Evolutionary conservation across 1,284 basidiomycete genomes (phyloP).

Genomic region (Tetrapyrgos nigripes): DNA sequence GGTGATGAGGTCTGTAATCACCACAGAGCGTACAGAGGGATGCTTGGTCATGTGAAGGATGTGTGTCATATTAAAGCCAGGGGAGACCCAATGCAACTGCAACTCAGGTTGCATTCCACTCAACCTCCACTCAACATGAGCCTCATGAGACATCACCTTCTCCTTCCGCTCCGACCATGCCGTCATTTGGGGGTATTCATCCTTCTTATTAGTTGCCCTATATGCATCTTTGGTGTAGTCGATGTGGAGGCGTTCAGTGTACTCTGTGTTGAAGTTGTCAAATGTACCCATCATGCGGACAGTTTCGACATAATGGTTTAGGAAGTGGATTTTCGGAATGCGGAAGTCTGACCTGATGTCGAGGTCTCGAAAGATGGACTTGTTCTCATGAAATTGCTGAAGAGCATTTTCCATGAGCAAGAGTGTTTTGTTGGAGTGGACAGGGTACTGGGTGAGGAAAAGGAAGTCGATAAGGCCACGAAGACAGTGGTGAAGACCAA

Average conservation of each 20-base stretch:
- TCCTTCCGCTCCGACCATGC: neutral
- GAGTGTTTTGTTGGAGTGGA: conserved; percentile 30
- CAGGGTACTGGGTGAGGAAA: conserved; percentile 32
- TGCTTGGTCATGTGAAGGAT: neutral
- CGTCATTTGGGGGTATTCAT: neutral
- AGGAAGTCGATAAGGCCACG: conserved; percentile 32
- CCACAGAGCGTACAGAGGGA: conserved; percentile 8
- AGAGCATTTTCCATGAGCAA: conserved; percentile 24
- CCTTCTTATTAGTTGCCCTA: neutral
- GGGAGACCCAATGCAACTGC: neutral
- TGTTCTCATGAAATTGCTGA: conserved; percentile 34
- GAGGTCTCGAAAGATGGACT: conserved; percentile 25
- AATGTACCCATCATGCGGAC: neutral
- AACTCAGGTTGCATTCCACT: neutral
- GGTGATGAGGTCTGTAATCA: neutral
- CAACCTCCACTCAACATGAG: neutral
- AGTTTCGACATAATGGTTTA: conserved; percentile 13
- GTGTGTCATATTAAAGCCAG: neutral
- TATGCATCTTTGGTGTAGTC: neutral
- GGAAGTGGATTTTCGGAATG: conserved; percentile 34
- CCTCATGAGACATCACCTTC: neutral
- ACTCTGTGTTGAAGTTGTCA: neutral
- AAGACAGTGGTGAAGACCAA: conserved; percentile 13
- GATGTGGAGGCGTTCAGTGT: neutral
- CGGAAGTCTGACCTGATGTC: conserved; percentile 33